Percentiles rank a stretch among this genome's conserved stretches.
Evolutionary conservation across 1,284 basidiomycete species (phyloP).

Genomic region (Cryptococcus sp.): DNA sequence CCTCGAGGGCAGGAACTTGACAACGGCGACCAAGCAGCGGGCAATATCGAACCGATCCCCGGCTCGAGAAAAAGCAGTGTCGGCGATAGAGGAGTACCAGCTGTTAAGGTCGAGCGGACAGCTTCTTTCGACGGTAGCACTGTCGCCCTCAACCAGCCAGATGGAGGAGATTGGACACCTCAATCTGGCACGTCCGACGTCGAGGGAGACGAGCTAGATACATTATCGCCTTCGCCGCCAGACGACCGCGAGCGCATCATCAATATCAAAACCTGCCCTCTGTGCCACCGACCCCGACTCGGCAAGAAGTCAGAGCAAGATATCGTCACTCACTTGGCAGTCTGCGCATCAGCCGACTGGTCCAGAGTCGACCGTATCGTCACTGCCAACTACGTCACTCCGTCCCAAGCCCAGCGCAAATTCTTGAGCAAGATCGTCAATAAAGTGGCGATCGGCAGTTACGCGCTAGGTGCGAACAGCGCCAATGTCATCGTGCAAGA

Average conservation of each 20-base stretch:
- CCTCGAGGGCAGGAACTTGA: conserved; percentile 20
- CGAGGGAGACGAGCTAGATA: conserved; percentile 52
- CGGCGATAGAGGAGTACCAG: conserved; percentile 22
- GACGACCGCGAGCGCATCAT: conserved; percentile 82
- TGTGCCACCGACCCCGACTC: conserved; percentile 86
- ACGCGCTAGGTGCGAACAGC: conserved; percentile 77
- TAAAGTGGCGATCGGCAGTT: conserved; percentile 81
- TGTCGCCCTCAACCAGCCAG: conserved; percentile 4
- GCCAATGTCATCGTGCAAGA: conserved; percentile 98
- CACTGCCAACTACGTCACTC: conserved; percentile 94
- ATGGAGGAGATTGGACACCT: conserved; percentile 18
- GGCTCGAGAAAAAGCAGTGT: not conserved
- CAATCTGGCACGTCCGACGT: conserved; percentile 22
- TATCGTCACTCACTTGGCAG: conserved; percentile 88
- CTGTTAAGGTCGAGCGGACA: conserved; percentile 35
- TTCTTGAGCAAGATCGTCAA: conserved; percentile 89
- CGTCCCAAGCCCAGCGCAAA: conserved; percentile 93
- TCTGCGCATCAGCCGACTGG: conserved; percentile 94
- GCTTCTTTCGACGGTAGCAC: conserved; percentile 19
- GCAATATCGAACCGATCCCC: conserved; percentile 26
- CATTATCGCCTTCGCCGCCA: conserved; percentile 49
- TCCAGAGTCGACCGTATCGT: conserved; percentile 81
- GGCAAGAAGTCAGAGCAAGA: conserved; percentile 86
- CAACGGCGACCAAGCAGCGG: conserved; percentile 16
- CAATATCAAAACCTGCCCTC: conserved; percentile 89